These are phyloP conservation scores for Fusarium oligoseptatum DNA, from an alignment of 2,329 filamentous ascomycete species.

Conservation along the genomic window DNA sequence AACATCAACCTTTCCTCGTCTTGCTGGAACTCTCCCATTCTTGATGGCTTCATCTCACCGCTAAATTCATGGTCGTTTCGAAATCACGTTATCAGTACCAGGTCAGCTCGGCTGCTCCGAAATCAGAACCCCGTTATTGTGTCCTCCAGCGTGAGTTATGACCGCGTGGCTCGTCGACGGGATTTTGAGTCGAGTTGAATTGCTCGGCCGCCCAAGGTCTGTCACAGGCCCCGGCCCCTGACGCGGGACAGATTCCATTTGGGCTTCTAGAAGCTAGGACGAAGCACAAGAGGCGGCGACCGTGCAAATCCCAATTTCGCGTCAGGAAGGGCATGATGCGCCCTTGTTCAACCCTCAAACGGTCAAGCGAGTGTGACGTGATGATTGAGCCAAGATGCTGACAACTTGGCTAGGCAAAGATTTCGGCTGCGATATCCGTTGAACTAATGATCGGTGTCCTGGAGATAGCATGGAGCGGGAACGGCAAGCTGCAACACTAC, in stretches of 20 bases:
- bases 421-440: constrained; percentile 28
- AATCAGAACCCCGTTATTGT: constrained; percentile 11
- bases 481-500: constrained; percentile 12
- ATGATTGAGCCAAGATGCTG: constrained; percentile 29
- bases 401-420: constrained; percentile 21
- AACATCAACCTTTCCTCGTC: neutral
- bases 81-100: constrained; percentile 5
- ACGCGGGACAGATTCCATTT: constrained; percentile 40
- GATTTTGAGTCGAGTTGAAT: constrained; percentile 46
- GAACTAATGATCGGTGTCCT: constrained; percentile 25
- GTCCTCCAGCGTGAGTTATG: constrained; percentile 20
- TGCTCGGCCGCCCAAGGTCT: constrained; percentile 30
- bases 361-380: constrained; percentile 33
- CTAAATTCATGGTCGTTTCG: constrained; percentile 1
- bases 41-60: constrained; percentile 2
- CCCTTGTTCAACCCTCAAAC: constrained; percentile 6
- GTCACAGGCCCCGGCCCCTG: constrained; percentile 24
- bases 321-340: constrained; percentile 23
- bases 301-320: constrained; percentile 44
- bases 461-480: constrained; percentile 32
- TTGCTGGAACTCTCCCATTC: neutral
- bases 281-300: constrained; percentile 22
- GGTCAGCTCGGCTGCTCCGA: constrained; percentile 29
- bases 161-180: constrained; percentile 41
- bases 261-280: constrained; percentile 47